A percentile compares a stretch with the other conserved stretches of the same genome.
These are phyloP conservation scores for Lagenaria siceraria DNA, from an alignment of 306 rosid genomes.

Conservation along the genomic window DNA sequence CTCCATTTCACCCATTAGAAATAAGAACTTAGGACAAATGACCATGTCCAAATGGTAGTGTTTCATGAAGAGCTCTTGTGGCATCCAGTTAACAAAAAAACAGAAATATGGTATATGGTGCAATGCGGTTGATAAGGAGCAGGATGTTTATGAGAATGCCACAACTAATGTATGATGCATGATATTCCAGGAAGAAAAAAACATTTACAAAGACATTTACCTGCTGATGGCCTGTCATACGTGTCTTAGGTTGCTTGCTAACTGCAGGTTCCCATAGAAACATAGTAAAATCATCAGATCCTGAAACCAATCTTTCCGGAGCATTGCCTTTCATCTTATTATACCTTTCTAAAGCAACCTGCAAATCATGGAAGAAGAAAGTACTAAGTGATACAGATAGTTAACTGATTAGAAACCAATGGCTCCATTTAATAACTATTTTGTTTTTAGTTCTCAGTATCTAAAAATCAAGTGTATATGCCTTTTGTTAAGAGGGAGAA, in stretches of 20 bases:
- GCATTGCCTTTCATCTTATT: constrained; percentile 66
- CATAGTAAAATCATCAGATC: constrained; percentile 97
- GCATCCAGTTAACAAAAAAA: not conserved
- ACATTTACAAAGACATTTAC: constrained; percentile 16
- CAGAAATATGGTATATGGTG: not conserved
- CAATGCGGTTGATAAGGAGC: not conserved
- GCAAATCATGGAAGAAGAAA: constrained; percentile 9
- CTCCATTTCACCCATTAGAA: not conserved
- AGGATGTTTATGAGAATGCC: not conserved
- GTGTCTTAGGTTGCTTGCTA: constrained; percentile 80
- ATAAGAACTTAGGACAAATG: not conserved
- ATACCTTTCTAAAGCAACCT: constrained; percentile 95
- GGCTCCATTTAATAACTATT: not conserved
- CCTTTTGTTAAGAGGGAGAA: not conserved
- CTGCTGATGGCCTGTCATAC: constrained; percentile 96
- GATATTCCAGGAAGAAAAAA: not conserved
- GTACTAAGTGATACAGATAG: not conserved
- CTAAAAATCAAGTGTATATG: not conserved
- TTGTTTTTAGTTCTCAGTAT: not conserved
- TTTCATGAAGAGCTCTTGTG: not conserved
- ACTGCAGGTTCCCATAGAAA: constrained; percentile 88
- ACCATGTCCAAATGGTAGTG: not conserved
- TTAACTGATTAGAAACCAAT: not conserved
- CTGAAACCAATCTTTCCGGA: constrained; percentile 93
- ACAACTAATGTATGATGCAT: not conserved